Percentiles rank a stretch among this genome's conserved stretches.
Evolutionary conservation across 805 yeast species (phyloP).

Genomic region (Tetrapisispora nanseiensis): DNA sequence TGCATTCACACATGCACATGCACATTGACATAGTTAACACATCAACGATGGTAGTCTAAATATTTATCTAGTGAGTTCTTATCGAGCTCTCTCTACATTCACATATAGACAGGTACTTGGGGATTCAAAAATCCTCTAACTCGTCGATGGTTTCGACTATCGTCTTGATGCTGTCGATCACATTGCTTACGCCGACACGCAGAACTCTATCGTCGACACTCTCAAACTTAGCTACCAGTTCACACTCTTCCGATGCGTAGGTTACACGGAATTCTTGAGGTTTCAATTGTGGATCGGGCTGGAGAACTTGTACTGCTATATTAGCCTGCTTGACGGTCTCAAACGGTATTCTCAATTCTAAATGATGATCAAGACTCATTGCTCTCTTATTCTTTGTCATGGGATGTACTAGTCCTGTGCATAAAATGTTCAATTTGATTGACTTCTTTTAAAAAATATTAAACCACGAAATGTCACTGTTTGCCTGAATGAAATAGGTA

Average conservation of each 20-base stretch:
- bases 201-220: slow-evolving; percentile 66
- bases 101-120: no score
- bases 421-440: no score
- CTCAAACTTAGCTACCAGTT: slow-evolving; percentile 39
- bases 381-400: background rate
- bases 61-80: no score
- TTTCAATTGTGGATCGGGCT: slow-evolving; percentile 75
- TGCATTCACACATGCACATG: no score
- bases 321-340: slow-evolving; percentile 45
- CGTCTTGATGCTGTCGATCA: slow-evolving; percentile 67
- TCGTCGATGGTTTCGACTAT: slow-evolving; percentile 73
- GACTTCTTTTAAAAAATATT: no score
- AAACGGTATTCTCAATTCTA: slow-evolving; percentile 53
- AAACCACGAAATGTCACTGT: no score
- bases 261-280: slow-evolving; percentile 50
- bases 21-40: no score
- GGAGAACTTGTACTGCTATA: slow-evolving; percentile 51
- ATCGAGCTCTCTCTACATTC: no score
- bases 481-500: no score
- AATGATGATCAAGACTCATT: slow-evolving; percentile 1
- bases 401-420: no score
- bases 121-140: slow-evolving; percentile 2
- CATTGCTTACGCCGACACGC: slow-evolving; percentile 75
- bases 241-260: slow-evolving; percentile 31
- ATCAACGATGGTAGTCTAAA: no score